Conservation (phyloP, 257 asterid genomes). For the Thymus quinquecostatus region DNA sequence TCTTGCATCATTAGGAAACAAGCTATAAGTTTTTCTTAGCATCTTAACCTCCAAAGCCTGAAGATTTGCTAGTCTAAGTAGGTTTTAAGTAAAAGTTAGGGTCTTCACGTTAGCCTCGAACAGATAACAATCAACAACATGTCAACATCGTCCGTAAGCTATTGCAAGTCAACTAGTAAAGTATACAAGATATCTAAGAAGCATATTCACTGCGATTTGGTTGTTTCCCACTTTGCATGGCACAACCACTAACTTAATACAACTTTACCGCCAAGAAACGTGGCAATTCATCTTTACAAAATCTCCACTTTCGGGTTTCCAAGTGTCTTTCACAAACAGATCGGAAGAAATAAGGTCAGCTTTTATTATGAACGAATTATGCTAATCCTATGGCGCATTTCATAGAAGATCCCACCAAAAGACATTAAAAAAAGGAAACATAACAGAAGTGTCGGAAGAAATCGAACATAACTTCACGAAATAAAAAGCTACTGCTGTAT, state of each 20-base stretch:
- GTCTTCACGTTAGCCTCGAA: neutral
- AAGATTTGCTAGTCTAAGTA: neutral
- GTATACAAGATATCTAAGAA: neutral
- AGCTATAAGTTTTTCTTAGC: neutral
- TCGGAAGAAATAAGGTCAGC: neutral
- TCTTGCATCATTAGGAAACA: constrained; percentile 2
- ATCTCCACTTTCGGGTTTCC: constrained; percentile 10
- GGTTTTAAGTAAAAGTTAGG: neutral
- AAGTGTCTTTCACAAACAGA: neutral
- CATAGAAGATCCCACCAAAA: neutral
- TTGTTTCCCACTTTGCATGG: constrained; percentile 17
- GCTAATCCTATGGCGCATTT: neutral
- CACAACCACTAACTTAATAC: neutral
- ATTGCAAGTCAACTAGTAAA: neutral
- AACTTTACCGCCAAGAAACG: neutral
- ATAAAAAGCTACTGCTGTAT: neutral
- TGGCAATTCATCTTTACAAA: constrained; percentile 4
- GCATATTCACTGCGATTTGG: neutral
- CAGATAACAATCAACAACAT: neutral
- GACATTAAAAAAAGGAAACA: too few relatives aligned
- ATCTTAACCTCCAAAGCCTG: constrained; percentile 11
- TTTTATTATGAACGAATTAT: neutral
- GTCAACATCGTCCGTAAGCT: neutral
- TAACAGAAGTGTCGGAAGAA: too few relatives aligned
- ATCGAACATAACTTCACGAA: constrained; percentile 10